phyloP scores from a whole-genome alignment of 352 stramenopile genomes.

The Thraustochytrium striatum region DNA sequence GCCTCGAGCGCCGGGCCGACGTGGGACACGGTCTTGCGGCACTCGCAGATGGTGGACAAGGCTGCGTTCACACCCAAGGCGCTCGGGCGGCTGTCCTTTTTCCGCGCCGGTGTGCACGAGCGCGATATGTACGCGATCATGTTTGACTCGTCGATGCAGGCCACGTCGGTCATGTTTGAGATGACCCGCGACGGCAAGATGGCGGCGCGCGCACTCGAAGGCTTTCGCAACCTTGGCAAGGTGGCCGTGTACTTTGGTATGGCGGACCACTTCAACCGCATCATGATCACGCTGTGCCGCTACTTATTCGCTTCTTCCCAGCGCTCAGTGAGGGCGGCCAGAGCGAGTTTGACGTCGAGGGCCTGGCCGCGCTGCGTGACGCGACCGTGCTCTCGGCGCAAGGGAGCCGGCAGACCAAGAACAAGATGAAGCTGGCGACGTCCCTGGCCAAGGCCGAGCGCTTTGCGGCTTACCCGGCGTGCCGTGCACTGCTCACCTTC shows the following conservation, averaged over 20 bases:
- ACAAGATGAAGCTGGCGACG: background rate
- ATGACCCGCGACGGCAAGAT: slow-evolving; percentile 83
- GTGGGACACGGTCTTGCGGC: slow-evolving; percentile 53
- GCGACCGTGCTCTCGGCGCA: slow-evolving; percentile 18
- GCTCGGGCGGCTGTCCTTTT: background rate
- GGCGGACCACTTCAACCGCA: slow-evolving; percentile 41
- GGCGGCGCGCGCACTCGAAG: slow-evolving; percentile 87
- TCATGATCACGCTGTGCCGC: slow-evolving; percentile 46
- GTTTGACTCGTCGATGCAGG: slow-evolving; percentile 91
- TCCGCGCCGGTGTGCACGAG: slow-evolving; percentile 50
- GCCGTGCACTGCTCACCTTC: slow-evolving; percentile 44
- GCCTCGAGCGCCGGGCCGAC: slow-evolving; percentile 51
- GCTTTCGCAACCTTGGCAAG: slow-evolving; percentile 89
- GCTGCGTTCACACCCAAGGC: slow-evolving; percentile 36
- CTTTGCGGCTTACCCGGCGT: slow-evolving; percentile 6
- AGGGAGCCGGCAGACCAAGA: background rate
- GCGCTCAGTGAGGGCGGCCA: slow-evolving; percentile 21
- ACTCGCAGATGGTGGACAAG: slow-evolving; percentile 53
- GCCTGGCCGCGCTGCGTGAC: slow-evolving; percentile 3
- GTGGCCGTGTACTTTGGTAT: slow-evolving; percentile 60
- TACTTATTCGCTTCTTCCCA: slow-evolving; percentile 44
- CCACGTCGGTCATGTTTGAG: slow-evolving; percentile 93
- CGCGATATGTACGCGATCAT: slow-evolving; percentile 95
- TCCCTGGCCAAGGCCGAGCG: slow-evolving; percentile 16
- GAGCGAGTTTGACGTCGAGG: slow-evolving; percentile 6